Evolutionary conservation across 2,329 filamentous ascomycete species (phyloP).

Genomic region (Lecanicillium sp.): DNA sequence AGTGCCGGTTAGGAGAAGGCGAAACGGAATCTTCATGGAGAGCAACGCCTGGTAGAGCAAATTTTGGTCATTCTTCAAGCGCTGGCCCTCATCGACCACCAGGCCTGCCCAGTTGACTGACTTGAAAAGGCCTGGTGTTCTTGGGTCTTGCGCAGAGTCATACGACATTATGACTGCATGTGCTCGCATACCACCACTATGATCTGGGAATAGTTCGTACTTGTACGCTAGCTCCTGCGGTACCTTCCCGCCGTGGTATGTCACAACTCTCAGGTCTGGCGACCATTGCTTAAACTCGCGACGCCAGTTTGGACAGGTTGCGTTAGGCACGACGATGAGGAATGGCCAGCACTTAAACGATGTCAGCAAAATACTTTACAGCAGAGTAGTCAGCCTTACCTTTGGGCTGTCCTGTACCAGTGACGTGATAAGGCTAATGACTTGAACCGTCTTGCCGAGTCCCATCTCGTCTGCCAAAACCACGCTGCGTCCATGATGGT

Average conservation of each 20-base stretch:
- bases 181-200: constrained; percentile 63
- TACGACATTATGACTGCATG: constrained; percentile 95
- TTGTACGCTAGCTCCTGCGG: constrained; percentile 70
- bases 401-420: constrained; percentile 58
- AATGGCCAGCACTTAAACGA: constrained; percentile 69
- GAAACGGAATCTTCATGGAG: constrained; percentile 71
- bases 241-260: constrained; percentile 74
- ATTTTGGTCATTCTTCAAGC: constrained; percentile 87
- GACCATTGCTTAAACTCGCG: constrained; percentile 94
- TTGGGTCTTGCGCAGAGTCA: constrained; percentile 73
- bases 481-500: constrained; percentile 72
- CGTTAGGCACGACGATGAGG: constrained; percentile 85
- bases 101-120: constrained; percentile 77
- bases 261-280: constrained; percentile 78
- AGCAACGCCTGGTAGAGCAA: constrained; percentile 69
- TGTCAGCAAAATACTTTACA: not conserved
- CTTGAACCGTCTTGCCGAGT: constrained; percentile 91
- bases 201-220: constrained; percentile 75
- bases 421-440: constrained; percentile 73
- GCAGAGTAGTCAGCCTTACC: constrained; percentile 23
- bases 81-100: constrained; percentile 90
- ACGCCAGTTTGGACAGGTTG: constrained; percentile 96
- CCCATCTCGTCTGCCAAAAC: constrained; percentile 98
- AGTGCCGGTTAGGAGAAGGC: constrained; percentile 81
- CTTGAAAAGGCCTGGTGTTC: constrained; percentile 57